Base-by-base conservation (phyloP, 2,329 filamentous ascomycete genomes). In the Hymenoscyphus salicellus region DNA sequence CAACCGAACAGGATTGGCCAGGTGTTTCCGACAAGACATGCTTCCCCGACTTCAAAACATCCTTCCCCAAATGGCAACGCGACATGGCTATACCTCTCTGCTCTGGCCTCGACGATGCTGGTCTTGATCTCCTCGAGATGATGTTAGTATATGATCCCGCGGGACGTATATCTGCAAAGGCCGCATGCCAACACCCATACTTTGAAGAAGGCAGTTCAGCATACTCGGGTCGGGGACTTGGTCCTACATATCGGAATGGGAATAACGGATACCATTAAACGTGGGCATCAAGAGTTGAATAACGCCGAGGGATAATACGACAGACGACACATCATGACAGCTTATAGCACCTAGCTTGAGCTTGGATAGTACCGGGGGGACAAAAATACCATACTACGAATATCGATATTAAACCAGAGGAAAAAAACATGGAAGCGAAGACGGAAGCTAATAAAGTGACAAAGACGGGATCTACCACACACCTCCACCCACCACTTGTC, bases 11-110 rank as follows among this genome's bases (percentile, higher is more conserved):
- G 7, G 83, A 87, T 65, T 97, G 93, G 93, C 93, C 93, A 36
- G 93, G 93, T 66, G 92, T 97, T 65, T 70, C 67, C 55, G 74
- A 75, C 66, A 74, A 74, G 64, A 95, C 92, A n/a, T 93, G 91
- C 7, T 96, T 96, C 80, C 93, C 93, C 52, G 93, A 97, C 78
- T 97, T 93, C 84, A 97, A 97, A 79, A 78, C 90, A 32, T 93
- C 91, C 2, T 97, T 97, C 79, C 93, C 93, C 69, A 96, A 96
- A 79, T 97, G 93, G 93, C 83, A 84, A 72, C 87, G 91, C 64
- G 89, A 93, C 74, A 82, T 85, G 65, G 82, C 84, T 28, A 81
- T 82, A 58, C 80, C 85, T 32, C 82, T 95, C 41, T 91, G 93
- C 73, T 84, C 86, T 55, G 89, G 84, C 62, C 84, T 97, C 57